A percentile compares a stretch with the other conserved stretches of the same genome.
Evolutionary conservation across 257 asterid genomes (phyloP).

Genomic region (Jaltomata sinuosa): DNA sequence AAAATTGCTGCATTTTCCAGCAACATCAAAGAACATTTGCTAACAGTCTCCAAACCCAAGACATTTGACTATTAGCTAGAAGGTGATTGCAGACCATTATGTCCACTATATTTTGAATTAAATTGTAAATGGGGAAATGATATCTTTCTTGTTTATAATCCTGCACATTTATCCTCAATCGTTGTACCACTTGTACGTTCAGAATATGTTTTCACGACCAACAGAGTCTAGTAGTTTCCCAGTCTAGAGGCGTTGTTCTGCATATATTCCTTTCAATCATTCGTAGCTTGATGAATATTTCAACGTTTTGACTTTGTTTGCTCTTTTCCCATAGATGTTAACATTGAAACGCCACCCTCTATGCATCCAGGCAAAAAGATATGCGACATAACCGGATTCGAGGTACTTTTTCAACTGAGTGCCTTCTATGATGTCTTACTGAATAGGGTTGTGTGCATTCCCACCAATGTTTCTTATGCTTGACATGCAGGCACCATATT

Average conservation of each 20-base stretch:
- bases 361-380: constrained; percentile 75
- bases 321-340: constrained; percentile 39
- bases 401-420: constrained; percentile 30
- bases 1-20: neutral
- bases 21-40: neutral
- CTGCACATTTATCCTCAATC: neutral
- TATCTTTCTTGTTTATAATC: neutral
- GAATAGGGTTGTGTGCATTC: neutral
- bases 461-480: neutral
- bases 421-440: neutral
- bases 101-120: neutral
- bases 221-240: neutral
- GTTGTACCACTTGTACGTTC: neutral
- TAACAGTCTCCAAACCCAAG: neutral
- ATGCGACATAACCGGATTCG: constrained; percentile 87
- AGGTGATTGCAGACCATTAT: neutral
- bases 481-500: constrained; percentile 71
- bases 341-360: constrained; percentile 82
- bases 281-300: neutral
- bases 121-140: neutral
- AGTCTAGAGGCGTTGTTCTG: neutral
- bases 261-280: neutral
- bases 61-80: neutral
- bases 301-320: neutral
- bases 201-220: neutral